These are phyloP conservation scores for Pseudofabraea citricarpa DNA, from an alignment of 2,329 filamentous ascomycete genomes.

Conservation along the genomic window DNA sequence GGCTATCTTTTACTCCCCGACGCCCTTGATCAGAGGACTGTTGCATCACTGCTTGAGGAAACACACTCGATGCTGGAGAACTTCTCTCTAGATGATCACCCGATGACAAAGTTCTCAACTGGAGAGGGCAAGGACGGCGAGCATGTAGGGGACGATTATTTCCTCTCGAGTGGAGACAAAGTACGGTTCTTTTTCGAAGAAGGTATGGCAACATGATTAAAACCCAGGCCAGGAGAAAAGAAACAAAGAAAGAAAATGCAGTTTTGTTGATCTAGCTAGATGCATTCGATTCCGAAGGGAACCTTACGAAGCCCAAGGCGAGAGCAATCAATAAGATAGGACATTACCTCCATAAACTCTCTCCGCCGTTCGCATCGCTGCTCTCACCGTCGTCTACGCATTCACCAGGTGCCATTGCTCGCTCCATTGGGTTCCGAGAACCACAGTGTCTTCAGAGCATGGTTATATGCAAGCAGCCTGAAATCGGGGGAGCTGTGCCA, in stretches of 20 bases:
- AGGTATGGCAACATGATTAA: slow-evolving; percentile 33
- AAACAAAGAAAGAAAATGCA: no score
- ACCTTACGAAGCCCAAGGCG: slow-evolving; percentile 72
- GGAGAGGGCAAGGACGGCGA: slow-evolving; percentile 59
- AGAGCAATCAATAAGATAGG: slow-evolving; percentile 87
- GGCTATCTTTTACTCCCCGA: slow-evolving; percentile 86
- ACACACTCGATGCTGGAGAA: slow-evolving; percentile 68
- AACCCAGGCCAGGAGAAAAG: no score
- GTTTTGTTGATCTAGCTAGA: slow-evolving; percentile 44
- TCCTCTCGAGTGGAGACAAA: slow-evolving; percentile 84
- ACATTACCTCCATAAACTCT: slow-evolving; percentile 69
- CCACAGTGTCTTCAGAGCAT: slow-evolving; percentile 76
- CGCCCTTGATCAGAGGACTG: slow-evolving; percentile 63
- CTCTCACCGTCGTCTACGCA: slow-evolving; percentile 36
- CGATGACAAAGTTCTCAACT: slow-evolving; percentile 90
- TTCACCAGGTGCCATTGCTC: slow-evolving; percentile 31
- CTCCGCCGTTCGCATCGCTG: slow-evolving; percentile 58
- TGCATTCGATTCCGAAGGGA: slow-evolving; percentile 65
- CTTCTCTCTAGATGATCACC: slow-evolving; percentile 78
- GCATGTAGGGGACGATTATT: slow-evolving; percentile 94
- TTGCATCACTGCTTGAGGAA: slow-evolving; percentile 66
- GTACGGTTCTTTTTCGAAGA: slow-evolving; percentile 97
- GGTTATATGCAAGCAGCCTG: slow-evolving; percentile 97
- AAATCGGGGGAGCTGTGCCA: slow-evolving; percentile 87
- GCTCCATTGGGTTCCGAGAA: slow-evolving; percentile 46